phyloP scores from a whole-genome alignment of 2,329 filamentous ascomycete genomes.

The Alternaria infectoria region DNA sequence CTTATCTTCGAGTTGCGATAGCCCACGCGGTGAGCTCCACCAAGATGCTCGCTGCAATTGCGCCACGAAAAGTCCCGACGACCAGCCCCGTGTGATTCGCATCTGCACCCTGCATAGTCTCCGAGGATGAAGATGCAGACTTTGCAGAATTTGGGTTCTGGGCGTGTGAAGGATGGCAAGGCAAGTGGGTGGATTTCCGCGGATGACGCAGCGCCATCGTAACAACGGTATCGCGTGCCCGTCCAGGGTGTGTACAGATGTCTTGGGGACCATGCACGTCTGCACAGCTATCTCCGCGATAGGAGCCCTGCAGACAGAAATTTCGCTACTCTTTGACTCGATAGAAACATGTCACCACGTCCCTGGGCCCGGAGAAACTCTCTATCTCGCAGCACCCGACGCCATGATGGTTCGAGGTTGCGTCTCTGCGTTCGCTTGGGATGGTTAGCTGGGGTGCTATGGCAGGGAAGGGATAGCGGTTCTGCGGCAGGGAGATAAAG shows the following conservation, averaged over 20 bases:
- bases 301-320: slow-evolving; percentile 10
- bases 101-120: background rate
- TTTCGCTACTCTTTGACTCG: slow-evolving; percentile 31
- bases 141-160: slow-evolving; percentile 7
- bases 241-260: slow-evolving; percentile 8
- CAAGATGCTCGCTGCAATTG: slow-evolving; percentile 1
- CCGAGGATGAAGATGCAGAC: background rate
- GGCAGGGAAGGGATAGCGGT: slow-evolving; percentile 11
- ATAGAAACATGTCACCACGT: slow-evolving; percentile 37
- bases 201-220: slow-evolving; percentile 21
- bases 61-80: slow-evolving; percentile 6
- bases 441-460: slow-evolving; percentile 6
- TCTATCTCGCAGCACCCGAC: slow-evolving; percentile 26
- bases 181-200: slow-evolving; percentile 12
- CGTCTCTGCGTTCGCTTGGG: slow-evolving; percentile 22
- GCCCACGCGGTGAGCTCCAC: slow-evolving; percentile 15
- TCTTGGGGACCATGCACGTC: slow-evolving; percentile 2
- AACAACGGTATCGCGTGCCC: slow-evolving; percentile 19
- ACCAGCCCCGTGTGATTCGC: slow-evolving; percentile 5
- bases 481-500: slow-evolving; percentile 27
- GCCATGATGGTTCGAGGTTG: slow-evolving; percentile 14
- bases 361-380: slow-evolving; percentile 16
- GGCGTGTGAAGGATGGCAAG: slow-evolving; percentile 1
- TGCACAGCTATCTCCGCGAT: slow-evolving; percentile 19
- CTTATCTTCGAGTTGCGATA: slow-evolving; percentile 31